Base-by-base conservation (phyloP, 495 filamentous ascomycete species). In the Annulohypoxylon moriforme region DNA sequence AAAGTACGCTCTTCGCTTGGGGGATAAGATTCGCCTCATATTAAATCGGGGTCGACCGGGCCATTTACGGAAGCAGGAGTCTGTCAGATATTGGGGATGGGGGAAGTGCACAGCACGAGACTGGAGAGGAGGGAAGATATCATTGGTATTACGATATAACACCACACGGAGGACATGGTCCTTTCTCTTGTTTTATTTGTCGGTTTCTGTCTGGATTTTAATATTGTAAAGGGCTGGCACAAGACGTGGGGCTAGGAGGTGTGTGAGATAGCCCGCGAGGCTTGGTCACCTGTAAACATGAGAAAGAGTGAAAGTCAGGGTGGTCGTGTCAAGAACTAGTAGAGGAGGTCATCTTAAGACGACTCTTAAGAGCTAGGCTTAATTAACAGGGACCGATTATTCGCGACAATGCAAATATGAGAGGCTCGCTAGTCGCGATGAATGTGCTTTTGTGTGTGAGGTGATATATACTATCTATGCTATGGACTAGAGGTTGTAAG, bases 181-280 rank as follows among this genome's bases (percentile, higher is more conserved):
- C 42, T 73, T 44, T 69, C 33, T 34, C 57, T 34, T 53, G 55
- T 73, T 69, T 69, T 47, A 47, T 74, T 74, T 70, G 71, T 74
- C 71, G 47, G 20, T 66, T 73, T 73, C 67, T 57, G 50, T 64
- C 71, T 74, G 71, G 71, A 74, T 71, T 74, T 31, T 74, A 74
- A 71, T 74, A 74, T 64, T 67, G 64, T 64, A 60, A 64, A 71
- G 6, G 62, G 70, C 58, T 60, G 62, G 58, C 64, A 55, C 47
- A 25, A 53, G 22, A 52, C 27, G 46, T 46, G 67, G 67, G 60
- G 67, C 55, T 57, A 50, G 59, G 44, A 34, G 52, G 34, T 46
- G 27, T 46, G 27, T 36, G 40, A 50, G 38, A 50, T n/a, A 50
- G 69, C 31, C 50, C 25, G 36, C 33, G 58, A 33, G 62, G 59